A percentile compares a stretch with the other conserved stretches of the same genome.
Evolutionary conservation across 2,329 filamentous ascomycete species (phyloP).

Genomic region (Talaromyces piceae): DNA sequence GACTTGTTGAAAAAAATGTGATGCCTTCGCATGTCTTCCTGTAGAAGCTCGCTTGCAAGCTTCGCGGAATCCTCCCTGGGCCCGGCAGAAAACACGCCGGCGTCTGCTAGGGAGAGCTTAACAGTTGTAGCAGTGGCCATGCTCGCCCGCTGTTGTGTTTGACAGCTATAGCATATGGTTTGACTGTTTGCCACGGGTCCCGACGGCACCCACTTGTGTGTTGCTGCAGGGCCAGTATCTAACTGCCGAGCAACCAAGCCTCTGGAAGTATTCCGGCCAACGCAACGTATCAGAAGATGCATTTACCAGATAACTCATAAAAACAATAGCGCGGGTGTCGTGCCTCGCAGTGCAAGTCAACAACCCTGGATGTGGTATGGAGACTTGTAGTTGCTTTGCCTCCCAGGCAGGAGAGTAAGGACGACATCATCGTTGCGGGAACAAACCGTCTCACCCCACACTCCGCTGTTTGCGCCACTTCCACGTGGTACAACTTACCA

Average conservation of each 20-base stretch:
- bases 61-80: slow-evolving; percentile 53
- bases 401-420: not conserved
- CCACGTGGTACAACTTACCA: no score
- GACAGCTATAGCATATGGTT: not conserved
- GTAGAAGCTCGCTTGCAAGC: slow-evolving; percentile 60
- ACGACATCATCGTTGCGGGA: not conserved
- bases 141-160: slow-evolving; percentile 4
- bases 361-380: not conserved
- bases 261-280: not conserved
- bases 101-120: slow-evolving; percentile 36
- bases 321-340: not conserved
- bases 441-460: not conserved
- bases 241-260: not conserved
- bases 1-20: slow-evolving; percentile 73
- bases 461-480: not conserved
- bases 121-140: slow-evolving; percentile 46
- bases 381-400: not conserved
- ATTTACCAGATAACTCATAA: not conserved
- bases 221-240: not conserved
- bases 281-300: not conserved
- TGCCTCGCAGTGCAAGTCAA: not conserved
- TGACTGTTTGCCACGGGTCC: not conserved
- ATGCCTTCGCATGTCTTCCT: slow-evolving; percentile 64
- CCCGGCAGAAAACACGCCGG: slow-evolving; percentile 41
- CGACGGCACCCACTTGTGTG: not conserved